Evolutionary conservation across 495 filamentous ascomycete genomes (phyloP).

Genomic region (Cairneyella variabilis): DNA sequence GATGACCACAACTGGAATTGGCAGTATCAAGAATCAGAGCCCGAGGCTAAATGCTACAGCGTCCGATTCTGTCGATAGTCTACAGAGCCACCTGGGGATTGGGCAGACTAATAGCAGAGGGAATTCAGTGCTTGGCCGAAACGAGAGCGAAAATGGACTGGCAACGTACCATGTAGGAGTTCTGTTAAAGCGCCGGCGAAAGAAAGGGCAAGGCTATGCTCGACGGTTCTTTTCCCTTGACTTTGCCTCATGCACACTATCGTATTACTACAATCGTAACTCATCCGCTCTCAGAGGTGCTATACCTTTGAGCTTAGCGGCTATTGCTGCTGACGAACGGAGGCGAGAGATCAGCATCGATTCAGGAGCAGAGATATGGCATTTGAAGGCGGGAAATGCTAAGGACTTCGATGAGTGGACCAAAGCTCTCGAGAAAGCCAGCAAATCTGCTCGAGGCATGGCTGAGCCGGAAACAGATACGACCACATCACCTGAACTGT

Average conservation of each 20-base stretch:
- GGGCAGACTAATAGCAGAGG: slow-evolving; percentile 17
- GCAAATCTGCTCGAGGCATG: slow-evolving; percentile 43
- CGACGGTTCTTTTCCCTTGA: slow-evolving; percentile 92
- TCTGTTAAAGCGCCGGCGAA: slow-evolving; percentile 82
- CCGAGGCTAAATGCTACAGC: slow-evolving; percentile 37
- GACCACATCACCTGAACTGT: slow-evolving; percentile 10
- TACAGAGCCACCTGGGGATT: slow-evolving; percentile 41
- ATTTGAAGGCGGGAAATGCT: slow-evolving; percentile 76
- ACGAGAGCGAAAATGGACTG: slow-evolving; percentile 15
- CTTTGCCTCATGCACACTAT: slow-evolving; percentile 83
- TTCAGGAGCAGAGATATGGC: slow-evolving; percentile 96
- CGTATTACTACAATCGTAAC: slow-evolving; percentile 92
- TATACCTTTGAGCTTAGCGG: slow-evolving; percentile 86
- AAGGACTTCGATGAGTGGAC: slow-evolving; percentile 88
- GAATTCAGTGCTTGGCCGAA: slow-evolving; percentile 18
- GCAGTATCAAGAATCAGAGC: slow-evolving; percentile 27
- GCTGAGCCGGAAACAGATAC: slow-evolving; percentile 8
- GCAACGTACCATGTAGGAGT: slow-evolving; percentile 71
- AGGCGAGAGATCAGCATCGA: slow-evolving; percentile 92
- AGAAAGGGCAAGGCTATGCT: slow-evolving; percentile 90
- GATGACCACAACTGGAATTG: slow-evolving; percentile 35
- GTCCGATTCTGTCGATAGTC: slow-evolving; percentile 51
- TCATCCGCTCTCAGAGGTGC: slow-evolving; percentile 87
- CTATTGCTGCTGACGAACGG: slow-evolving; percentile 81
- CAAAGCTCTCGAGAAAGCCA: slow-evolving; percentile 76